Percentiles rank a stretch among this genome's conserved stretches.
Conservation (phyloP, 2,329 filamentous ascomycete species). For the Leptographium galeiforme region DNA sequence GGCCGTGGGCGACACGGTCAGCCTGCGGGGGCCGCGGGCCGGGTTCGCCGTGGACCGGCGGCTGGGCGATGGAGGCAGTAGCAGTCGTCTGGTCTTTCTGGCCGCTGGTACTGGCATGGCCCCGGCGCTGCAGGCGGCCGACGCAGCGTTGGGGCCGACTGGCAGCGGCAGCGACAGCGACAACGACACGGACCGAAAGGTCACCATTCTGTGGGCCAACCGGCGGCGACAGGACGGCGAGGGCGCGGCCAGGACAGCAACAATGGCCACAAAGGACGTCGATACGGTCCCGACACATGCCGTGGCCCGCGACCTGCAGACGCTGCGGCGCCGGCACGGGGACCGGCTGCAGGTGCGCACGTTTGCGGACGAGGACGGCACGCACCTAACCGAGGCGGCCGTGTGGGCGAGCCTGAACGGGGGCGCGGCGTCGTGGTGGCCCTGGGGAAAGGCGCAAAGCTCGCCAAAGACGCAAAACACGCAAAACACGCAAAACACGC, state of each 20-base stretch:
- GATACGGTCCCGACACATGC: constrained; percentile 11
- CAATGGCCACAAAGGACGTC: constrained; percentile 11
- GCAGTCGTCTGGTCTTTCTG: constrained; percentile 57
- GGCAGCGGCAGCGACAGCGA: constrained; percentile 1
- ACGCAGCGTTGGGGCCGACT: constrained; percentile 38
- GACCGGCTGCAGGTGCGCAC: constrained; percentile 53
- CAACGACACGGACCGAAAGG: constrained; percentile 21
- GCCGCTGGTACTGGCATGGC: constrained; percentile 90
- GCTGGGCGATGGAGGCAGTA: constrained; percentile 14
- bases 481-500: too few relatives aligned
- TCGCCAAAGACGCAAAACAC: background rate
- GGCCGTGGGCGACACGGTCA: constrained; percentile 47
- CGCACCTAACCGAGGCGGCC: constrained; percentile 42
- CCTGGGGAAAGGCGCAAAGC: background rate
- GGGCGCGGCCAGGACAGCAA: constrained; percentile 27
- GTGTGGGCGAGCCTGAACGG: constrained; percentile 20
- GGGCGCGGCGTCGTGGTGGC: constrained; percentile 8
- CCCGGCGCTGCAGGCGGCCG: constrained; percentile 69
- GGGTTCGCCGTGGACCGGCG: constrained; percentile 42
- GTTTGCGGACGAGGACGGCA: constrained; percentile 69
- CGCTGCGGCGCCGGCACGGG: constrained; percentile 46
- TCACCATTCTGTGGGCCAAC: constrained; percentile 77
- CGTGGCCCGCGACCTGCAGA: constrained; percentile 49
- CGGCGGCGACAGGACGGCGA: constrained; percentile 50
- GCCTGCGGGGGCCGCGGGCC: constrained; percentile 64